phyloP scores from a whole-genome alignment of 1,284 basidiomycete genomes.

The Ganoderma meredithae region DNA sequence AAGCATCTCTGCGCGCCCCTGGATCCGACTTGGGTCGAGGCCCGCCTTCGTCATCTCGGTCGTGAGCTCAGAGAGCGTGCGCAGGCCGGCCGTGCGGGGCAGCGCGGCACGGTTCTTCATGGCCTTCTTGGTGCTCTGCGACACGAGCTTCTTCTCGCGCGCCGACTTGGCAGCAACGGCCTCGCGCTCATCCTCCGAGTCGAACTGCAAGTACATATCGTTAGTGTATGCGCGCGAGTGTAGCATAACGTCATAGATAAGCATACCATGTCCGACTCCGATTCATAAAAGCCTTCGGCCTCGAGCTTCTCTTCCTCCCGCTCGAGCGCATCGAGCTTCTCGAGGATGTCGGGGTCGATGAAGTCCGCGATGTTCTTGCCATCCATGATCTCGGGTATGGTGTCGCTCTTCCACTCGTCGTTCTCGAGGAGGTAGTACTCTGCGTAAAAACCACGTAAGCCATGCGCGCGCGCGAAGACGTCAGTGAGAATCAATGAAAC shows the following conservation, averaged over 20 bases:
- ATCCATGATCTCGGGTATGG: constrained; percentile 95
- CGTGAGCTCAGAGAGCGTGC: constrained; percentile 90
- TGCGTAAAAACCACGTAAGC: constrained; percentile 43
- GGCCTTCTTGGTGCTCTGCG: constrained; percentile 86
- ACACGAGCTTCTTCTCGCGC: constrained; percentile 78
- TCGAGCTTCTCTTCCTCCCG: constrained; percentile 95
- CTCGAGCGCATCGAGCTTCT: constrained; percentile 97
- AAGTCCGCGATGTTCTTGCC: constrained; percentile 99
- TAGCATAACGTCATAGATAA: neutral
- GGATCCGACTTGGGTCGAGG: constrained; percentile 87
- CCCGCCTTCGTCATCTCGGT: constrained; percentile 86
- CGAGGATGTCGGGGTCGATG: constrained; percentile 97
- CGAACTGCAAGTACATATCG: constrained; percentile 58
- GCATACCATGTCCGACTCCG: constrained; percentile 83
- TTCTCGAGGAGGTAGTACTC: constrained; percentile 92
- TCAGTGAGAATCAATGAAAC: constrained; percentile 36
- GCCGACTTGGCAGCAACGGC: constrained; percentile 71
- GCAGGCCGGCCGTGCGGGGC: constrained; percentile 86
- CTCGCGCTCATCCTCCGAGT: constrained; percentile 93
- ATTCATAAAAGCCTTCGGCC: constrained; percentile 95
- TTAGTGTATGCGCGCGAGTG: constrained; percentile 1
- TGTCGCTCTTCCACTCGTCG: constrained; percentile 96
- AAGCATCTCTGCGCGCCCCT: constrained; percentile 86
- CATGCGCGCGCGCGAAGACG: neutral
- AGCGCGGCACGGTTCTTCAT: constrained; percentile 87